phyloP scores from a whole-genome alignment of 495 filamentous ascomycete species.

The Xylaria grammica region DNA sequence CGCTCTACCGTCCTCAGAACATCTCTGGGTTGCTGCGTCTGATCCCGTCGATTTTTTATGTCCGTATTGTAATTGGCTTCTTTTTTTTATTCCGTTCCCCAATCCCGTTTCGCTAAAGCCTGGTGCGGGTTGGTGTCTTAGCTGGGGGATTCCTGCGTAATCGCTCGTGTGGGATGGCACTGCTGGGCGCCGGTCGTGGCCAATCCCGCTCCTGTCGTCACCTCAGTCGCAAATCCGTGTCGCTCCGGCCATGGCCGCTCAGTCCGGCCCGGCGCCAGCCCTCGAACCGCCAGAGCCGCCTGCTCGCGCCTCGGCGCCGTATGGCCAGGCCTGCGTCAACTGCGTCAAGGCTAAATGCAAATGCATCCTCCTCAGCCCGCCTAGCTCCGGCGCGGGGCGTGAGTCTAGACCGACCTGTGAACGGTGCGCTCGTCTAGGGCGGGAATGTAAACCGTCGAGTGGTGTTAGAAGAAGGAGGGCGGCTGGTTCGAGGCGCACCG shows the following conservation, averaged over 20 bases:
- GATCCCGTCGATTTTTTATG: too few species aligned
- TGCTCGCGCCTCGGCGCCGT: slow-evolving; percentile 31
- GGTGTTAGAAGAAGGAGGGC: slow-evolving; percentile 43
- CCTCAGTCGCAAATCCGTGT: slow-evolving; percentile 8
- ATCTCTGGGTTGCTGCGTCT: too few species aligned
- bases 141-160: too few species aligned
- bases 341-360: slow-evolving; percentile 63
- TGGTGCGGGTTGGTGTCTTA: too few species aligned
- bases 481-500: slow-evolving; percentile 3
- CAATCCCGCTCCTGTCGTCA: slow-evolving; percentile 16
- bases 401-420: slow-evolving; percentile 50
- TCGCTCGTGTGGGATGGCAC: too few species aligned
- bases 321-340: slow-evolving; percentile 59
- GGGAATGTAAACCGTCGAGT: slow-evolving; percentile 47
- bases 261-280: slow-evolving; percentile 2
- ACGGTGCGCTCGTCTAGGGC: slow-evolving; percentile 54
- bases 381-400: slow-evolving; percentile 12
- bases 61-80: too few species aligned
- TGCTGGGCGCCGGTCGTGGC: slow-evolving; percentile 11
- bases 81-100: too few species aligned
- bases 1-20: too few species aligned
- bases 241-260: slow-evolving; percentile 1
- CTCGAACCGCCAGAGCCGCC: not conserved
- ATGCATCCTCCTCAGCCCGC: slow-evolving; percentile 43
- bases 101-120: too few species aligned